Conservation (phyloP, 2,329 filamentous ascomycete species). For the Colletotrichum karsti region DNA sequence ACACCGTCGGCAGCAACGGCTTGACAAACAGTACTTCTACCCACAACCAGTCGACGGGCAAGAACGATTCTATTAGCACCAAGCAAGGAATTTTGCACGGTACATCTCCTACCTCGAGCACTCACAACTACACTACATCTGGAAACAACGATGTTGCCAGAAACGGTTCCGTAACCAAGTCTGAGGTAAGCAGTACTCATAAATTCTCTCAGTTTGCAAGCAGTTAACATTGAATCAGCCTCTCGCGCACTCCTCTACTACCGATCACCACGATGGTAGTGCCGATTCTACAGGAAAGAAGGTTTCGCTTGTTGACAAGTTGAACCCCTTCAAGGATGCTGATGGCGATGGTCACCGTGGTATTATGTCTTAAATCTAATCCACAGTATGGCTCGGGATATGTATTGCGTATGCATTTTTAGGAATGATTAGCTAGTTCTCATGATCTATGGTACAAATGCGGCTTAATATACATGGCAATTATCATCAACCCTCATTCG, state of each 20-base stretch:
- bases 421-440: too few relatives aligned
- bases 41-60: slow-evolving; percentile 6
- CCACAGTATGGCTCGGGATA: too few relatives aligned
- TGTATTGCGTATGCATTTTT: too few relatives aligned
- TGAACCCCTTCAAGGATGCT: slow-evolving; percentile 34
- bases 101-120: slow-evolving; percentile 4
- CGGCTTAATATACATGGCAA: too few relatives aligned
- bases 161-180: not conserved
- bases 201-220: not conserved
- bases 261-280: not conserved
- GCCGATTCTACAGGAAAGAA: slow-evolving; percentile 19
- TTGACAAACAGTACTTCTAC: not conserved
- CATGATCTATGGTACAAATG: not conserved
- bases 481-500: too few relatives aligned
- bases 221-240: too few relatives aligned
- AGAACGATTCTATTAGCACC: not conserved
- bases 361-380: slow-evolving; percentile 31
- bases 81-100: slow-evolving; percentile 7
- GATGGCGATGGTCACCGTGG: slow-evolving; percentile 35
- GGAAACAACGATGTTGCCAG: too few relatives aligned
- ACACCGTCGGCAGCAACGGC: not conserved
- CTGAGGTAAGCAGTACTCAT: not conserved
- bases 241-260: too few relatives aligned
- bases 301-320: slow-evolving; percentile 31
- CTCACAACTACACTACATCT: not conserved